Percentiles rank a stretch among this genome's conserved stretches.
Conservation (phyloP, 345 rosid genomes). For the Passiflora organensis region DNA sequence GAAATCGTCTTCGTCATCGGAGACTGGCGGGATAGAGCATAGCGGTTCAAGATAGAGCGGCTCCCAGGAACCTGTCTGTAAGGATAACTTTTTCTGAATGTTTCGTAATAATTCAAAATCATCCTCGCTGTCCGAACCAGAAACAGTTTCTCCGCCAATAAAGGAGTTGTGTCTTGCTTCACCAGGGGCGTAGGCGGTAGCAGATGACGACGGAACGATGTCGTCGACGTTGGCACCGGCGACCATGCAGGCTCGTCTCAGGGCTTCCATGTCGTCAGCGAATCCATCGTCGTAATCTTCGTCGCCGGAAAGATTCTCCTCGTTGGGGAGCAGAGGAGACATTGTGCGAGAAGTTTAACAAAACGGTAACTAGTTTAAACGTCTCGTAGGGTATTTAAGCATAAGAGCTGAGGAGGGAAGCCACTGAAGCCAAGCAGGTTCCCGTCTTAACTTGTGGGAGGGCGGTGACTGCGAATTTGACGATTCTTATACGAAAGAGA, state of each 20-base stretch:
- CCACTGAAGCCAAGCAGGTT: too few relatives aligned
- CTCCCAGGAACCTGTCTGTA: conserved; percentile 27
- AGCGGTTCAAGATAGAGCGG: conserved; percentile 34
- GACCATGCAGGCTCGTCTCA: conserved; percentile 60
- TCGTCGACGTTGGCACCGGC: conserved; percentile 36
- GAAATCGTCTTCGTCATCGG: conserved; percentile 58
- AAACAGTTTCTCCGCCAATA: conserved; percentile 7
- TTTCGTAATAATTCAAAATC: conserved; percentile 55
- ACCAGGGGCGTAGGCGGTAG: conserved; percentile 1
- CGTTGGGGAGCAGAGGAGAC: conserved; percentile 10
- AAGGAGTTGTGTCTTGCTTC: neutral
- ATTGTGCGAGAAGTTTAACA: too few relatives aligned
- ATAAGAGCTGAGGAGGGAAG: too few relatives aligned
- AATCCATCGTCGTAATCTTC: conserved; percentile 44
- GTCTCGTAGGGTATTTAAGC: too few relatives aligned
- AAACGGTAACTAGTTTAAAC: too few relatives aligned
- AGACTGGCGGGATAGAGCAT: conserved; percentile 26
- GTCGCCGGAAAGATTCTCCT: conserved; percentile 28
- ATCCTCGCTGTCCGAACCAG: conserved; percentile 53
- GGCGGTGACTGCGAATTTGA: too few relatives aligned
- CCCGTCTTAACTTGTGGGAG: too few relatives aligned
- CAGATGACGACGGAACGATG: neutral
- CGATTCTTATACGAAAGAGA: too few relatives aligned
- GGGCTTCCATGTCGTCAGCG: conserved; percentile 70
- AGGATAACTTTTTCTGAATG: conserved; percentile 44